Percentiles rank a stretch among this genome's conserved stretches.
phyloP scores from a whole-genome alignment of 768 basidiomycete genomes.

The Termitomyces sp. region DNA sequence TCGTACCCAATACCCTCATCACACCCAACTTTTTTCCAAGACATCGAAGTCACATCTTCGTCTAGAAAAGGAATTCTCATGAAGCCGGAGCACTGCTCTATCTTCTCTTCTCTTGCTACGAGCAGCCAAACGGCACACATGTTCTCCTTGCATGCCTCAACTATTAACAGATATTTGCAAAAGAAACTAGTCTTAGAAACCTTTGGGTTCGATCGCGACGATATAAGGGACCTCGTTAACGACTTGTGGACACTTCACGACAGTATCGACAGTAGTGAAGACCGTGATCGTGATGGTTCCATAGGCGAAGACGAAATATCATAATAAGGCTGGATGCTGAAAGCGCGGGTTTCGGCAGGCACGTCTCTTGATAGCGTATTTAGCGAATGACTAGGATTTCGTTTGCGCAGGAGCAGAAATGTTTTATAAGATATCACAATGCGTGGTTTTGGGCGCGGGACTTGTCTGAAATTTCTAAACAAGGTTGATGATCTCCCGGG shows the following conservation, averaged over 20 bases:
- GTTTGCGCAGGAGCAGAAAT: no score
- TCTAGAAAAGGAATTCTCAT: slow-evolving; percentile 9
- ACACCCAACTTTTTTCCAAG: slow-evolving; percentile 43
- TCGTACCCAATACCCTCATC: slow-evolving; percentile 59
- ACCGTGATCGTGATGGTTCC: slow-evolving; percentile 8
- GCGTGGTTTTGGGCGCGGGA: no score
- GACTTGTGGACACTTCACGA: slow-evolving; percentile 59
- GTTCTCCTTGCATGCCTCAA: slow-evolving; percentile 47
- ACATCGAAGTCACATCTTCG: slow-evolving; percentile 7
- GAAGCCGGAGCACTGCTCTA: slow-evolving; percentile 12
- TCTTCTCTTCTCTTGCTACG: slow-evolving; percentile 42
- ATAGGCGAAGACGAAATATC: background rate
- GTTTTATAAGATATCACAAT: no score
- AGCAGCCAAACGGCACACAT: slow-evolving; percentile 31
- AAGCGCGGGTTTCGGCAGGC: no score
- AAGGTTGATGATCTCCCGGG: no score
- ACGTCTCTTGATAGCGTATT: no score
- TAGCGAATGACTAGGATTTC: no score
- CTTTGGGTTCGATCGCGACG: slow-evolving; percentile 46
- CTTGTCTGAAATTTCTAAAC: no score
- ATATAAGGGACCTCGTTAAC: slow-evolving; percentile 48
- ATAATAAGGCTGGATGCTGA: background rate
- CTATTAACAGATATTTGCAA: slow-evolving; percentile 38
- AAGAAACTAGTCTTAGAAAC: slow-evolving; percentile 29
- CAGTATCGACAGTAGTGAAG: slow-evolving; percentile 25